Evolutionary conservation across 768 basidiomycete species (phyloP), one percentile per base, ranked within the genome.

Genomic region (Agaricus subrufescens): DNA sequence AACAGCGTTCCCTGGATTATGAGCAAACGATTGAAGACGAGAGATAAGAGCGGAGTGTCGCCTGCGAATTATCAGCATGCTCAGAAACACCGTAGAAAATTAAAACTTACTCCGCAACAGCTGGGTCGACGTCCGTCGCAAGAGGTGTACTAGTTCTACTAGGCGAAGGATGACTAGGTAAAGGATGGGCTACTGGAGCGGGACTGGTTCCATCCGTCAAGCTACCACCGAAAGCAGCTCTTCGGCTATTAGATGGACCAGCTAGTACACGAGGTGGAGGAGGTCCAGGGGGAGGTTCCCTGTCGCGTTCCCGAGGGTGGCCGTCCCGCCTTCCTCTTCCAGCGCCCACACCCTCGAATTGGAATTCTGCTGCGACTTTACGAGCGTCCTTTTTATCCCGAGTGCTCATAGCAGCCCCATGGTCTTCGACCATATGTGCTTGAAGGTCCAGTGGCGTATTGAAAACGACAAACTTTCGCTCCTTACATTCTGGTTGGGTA

Each of bases 391-490:
- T 83, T 61, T 80, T 83, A 62, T 89, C 89, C 14, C 83, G 77
- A 2, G 88, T 69, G 14, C 78, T 83, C 85, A 91, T 86, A 31
- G 84, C 84, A 0, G 77, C 81, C 8, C 86, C 88, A 58, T 95
- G 93, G 51, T 84, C 86, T 52, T 90, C 86, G 9, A 98, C 86
- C 72, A 88, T 86, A 67, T 99, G 97, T 0, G 87, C 96, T 68
- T 94, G 85, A 38, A 98, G 83, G 66, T 99, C 97, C 10, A 99
- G 73, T 12, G 83, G 77, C 3, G 87, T 87, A 40, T 84, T 84
- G 68, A 98, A 98, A 11, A 98, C 97, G 58, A 98, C 90, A 60
- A 99, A 99, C 71, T 97, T 98, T 63, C 83, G 87, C 4, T 84
- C 85, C 45, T 86, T 83, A 65, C 96, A 99, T 39, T 75, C 67